Conservation (phyloP, 495 filamentous ascomycete species). For the Hapsidospora chrysogenum region DNA sequence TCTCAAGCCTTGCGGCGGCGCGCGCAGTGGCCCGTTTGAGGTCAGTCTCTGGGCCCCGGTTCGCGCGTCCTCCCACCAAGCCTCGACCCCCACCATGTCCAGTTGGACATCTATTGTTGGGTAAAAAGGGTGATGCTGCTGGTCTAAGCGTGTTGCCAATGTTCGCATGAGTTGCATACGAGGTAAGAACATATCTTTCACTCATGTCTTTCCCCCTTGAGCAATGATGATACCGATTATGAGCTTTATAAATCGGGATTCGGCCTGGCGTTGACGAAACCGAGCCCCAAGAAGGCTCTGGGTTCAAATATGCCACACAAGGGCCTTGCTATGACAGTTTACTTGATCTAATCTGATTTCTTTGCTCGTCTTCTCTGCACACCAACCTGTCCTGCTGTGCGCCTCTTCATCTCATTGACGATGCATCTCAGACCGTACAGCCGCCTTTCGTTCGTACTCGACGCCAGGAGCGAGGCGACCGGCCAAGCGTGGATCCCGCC, state of each 20-base stretch:
- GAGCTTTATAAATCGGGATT: conserved; percentile 2
- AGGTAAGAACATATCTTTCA: too few relatives aligned
- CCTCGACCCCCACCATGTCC: too few relatives aligned
- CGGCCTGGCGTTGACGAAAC: conserved; percentile 18
- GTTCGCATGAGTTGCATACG: too few relatives aligned
- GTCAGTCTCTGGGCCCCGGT: too few relatives aligned
- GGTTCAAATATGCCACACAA: conserved; percentile 14
- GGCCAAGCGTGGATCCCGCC: conserved; percentile 68
- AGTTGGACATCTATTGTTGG: too few relatives aligned
- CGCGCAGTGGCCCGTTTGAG: too few relatives aligned
- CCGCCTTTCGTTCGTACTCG: conserved; percentile 33
- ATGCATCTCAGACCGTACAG: conserved; percentile 39
- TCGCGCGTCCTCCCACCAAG: too few relatives aligned
- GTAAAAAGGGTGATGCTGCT: too few relatives aligned
- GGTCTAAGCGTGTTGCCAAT: too few relatives aligned
- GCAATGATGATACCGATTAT: conserved; percentile 3
- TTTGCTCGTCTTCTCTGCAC: background rate
- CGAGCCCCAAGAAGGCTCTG: conserved; percentile 19
- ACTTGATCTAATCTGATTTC: conserved; percentile 42
- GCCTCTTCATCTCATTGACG: conserved; percentile 28
- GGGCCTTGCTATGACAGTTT: background rate
- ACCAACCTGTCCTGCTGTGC: conserved; percentile 3
- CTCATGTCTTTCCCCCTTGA: too few relatives aligned
- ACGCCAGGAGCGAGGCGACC: conserved; percentile 52
- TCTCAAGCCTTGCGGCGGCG: too few relatives aligned